Evolutionary conservation across 1,284 basidiomycete genomes (phyloP), one percentile per base, ranked within the genome.

Genomic region (Tilletia horrida): DNA sequence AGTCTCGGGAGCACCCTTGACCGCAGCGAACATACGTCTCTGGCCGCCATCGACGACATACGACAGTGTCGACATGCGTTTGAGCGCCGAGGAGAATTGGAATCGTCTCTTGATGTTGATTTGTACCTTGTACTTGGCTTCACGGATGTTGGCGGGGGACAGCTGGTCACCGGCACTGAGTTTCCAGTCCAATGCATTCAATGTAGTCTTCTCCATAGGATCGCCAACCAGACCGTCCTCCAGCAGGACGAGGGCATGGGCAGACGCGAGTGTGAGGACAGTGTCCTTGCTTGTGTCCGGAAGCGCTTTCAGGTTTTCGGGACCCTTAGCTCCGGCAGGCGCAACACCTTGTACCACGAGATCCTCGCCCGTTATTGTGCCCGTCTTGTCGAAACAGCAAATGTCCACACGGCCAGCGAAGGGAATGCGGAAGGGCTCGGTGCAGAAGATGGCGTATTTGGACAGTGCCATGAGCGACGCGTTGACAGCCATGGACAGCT

Each of bases 181-280:
- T 72, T 89, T 88, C 95, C 95, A 98, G 68, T 91, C 89, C 59
- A 98, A 86, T 1, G 93, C 90, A 73, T 93, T 91, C 18, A 98
- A 84, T 0, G 95, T 95, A 0, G 92, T 95, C 84, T 95, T 95
- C 83, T 99, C 95, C 95, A 99, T 99, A 0, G 96, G 95, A 81
- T 99, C 96, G 16, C 95, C 96, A 43, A 98, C 94, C 44, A 96
- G 85, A 3, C 93, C 95, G 78, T 86, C 86, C 62, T 97, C 93
- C 45, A 99, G 86, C 64, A 92, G 86, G 23, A 98, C 95, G 2
- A 99, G 85, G 0, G 96, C 94, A 79, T 99, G 96, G 0, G 96
- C 94, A 7, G 92, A 89, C 52, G 95, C 95, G 14, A 99, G 88
- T 67, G 92, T 92, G 0, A 92, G 85, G 2, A 88, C 91, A 0